Conservation (phyloP, 225 moss, liverwort and hornwort genomes). For the Takakia lepidozioides region DNA sequence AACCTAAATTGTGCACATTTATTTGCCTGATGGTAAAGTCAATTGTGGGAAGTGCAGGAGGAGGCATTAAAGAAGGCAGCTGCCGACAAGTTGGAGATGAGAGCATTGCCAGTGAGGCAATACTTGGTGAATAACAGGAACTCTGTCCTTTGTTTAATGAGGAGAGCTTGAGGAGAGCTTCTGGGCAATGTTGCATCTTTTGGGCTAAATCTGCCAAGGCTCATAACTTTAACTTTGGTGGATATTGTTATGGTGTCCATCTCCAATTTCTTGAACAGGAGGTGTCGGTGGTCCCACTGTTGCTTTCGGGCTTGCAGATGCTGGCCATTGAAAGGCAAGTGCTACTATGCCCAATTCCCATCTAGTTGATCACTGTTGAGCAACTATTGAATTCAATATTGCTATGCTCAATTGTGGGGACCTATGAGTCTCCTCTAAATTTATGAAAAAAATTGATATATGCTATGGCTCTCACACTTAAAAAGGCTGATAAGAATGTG, state of each 20-base stretch:
- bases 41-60: too few species aligned
- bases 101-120: constrained; percentile 47
- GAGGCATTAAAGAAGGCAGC: constrained; percentile 37
- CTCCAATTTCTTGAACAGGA: constrained; percentile 24
- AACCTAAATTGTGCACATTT: too few species aligned
- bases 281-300: constrained; percentile 43
- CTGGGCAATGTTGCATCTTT: not conserved
- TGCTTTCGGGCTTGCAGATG: constrained; percentile 53
- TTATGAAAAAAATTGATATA: not conserved
- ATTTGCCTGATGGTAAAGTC: too few species aligned
- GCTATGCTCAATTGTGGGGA: constrained; percentile 14
- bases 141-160: not conserved
- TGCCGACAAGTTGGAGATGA: constrained; percentile 25
- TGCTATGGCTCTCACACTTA: not conserved
- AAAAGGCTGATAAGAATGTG: constrained; percentile 9
- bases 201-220: not conserved
- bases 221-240: not conserved
- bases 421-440: not conserved
- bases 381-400: not conserved
- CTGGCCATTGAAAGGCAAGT: constrained; percentile 54
- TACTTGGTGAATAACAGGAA: constrained; percentile 30
- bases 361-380: not conserved
- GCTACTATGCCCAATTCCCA: not conserved
- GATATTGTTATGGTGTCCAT: not conserved
- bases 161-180: not conserved